Conservation (phyloP, 2,329 filamentous ascomycete genomes). For the Colletotrichum costaricense region DNA sequence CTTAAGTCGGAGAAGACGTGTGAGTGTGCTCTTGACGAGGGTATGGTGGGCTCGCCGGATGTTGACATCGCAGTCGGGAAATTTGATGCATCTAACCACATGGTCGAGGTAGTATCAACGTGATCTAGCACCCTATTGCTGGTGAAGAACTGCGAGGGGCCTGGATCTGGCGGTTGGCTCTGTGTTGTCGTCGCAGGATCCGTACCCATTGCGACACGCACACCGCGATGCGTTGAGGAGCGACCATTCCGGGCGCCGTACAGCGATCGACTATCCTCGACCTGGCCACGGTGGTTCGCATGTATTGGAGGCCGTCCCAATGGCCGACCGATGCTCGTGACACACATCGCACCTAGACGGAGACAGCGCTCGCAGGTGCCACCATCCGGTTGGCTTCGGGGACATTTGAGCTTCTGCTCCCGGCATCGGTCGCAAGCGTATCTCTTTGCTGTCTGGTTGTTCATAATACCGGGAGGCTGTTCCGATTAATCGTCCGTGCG, state of each 20-base stretch:
- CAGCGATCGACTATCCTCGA: not conserved
- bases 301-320: not conserved
- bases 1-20: not conserved
- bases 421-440: conserved; percentile 3
- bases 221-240: not conserved
- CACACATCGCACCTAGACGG: not conserved
- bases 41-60: not conserved
- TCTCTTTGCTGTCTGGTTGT: conserved; percentile 1
- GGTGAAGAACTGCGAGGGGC: not conserved
- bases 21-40: not conserved
- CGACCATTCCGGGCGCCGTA: not conserved
- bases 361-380: not conserved
- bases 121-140: not conserved
- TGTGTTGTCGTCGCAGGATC: not conserved
- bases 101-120: not conserved
- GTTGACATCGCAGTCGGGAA: not conserved
- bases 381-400: not conserved
- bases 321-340: not conserved
- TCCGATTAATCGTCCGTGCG: not conserved
- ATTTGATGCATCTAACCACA: not conserved
- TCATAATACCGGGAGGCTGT: not conserved
- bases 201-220: not conserved
- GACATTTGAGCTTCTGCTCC: conserved; percentile 4
- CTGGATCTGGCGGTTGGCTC: not conserved
- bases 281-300: not conserved